Evolutionary conservation across 106 monocot genomes (phyloP).

Genomic region (Chionographis japonica): DNA sequence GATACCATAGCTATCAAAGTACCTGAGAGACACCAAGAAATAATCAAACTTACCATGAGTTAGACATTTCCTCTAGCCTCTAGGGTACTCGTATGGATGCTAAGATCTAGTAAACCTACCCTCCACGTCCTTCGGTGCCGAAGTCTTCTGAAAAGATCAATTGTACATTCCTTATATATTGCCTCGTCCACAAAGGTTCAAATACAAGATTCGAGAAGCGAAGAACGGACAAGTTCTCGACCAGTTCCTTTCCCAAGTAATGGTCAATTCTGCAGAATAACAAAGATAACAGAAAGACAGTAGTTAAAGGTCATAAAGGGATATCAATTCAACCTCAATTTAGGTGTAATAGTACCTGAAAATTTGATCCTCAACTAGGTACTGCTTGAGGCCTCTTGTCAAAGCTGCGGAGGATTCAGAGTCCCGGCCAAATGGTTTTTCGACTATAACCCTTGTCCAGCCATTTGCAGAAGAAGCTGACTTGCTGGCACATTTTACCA

Average conservation of each 20-base stretch:
- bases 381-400: constrained; percentile 48
- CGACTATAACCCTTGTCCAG: constrained; percentile 71
- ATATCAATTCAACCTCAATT: not conserved
- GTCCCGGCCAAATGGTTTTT: constrained; percentile 71
- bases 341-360: constrained; percentile 29
- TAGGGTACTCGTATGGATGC: not conserved
- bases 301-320: not conserved
- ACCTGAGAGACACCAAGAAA: constrained; percentile 21
- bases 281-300: not conserved
- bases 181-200: constrained; percentile 68
- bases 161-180: constrained; percentile 69
- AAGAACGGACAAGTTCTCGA: constrained; percentile 61
- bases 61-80: not conserved
- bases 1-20: constrained; percentile 64
- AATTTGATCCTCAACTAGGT: constrained; percentile 61
- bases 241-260: constrained; percentile 67
- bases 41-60: not conserved
- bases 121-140: constrained; percentile 70
- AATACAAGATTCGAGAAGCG: constrained; percentile 73
- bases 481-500: constrained; percentile 48
- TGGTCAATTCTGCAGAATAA: constrained; percentile 46
- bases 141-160: constrained; percentile 70
- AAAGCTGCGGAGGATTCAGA: constrained; percentile 60
- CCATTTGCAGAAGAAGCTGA: constrained; percentile 62
- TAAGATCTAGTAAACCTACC: constrained; percentile 15